Evolutionary conservation across 306 rosid genomes (phyloP).

Genomic region (Rosa lucieae): DNA sequence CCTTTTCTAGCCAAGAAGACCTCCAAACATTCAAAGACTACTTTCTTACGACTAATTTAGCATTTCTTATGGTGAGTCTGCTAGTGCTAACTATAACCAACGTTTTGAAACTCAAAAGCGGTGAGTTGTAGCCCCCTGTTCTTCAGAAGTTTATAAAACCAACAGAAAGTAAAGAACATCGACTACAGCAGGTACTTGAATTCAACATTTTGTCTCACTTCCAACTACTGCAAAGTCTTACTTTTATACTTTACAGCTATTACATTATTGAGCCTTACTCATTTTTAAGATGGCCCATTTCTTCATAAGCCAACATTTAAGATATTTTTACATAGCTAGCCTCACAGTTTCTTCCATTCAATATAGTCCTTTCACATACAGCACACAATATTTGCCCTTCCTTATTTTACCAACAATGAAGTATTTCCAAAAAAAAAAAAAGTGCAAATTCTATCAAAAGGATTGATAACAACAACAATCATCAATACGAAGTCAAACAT

Average conservation of each 20-base stretch:
- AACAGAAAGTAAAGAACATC: neutral
- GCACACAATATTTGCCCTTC: neutral
- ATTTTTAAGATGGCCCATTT: neutral
- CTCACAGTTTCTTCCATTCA: neutral
- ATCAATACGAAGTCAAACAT: neutral
- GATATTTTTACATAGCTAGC: neutral
- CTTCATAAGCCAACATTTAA: neutral
- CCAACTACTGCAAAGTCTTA: neutral
- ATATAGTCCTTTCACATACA: neutral
- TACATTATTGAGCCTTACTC: neutral
- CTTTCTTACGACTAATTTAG: neutral
- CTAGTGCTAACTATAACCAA: neutral
- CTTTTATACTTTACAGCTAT: neutral
- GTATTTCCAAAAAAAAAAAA: neutral
- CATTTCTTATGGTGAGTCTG: neutral
- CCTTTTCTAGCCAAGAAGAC: neutral
- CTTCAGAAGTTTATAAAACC: neutral
- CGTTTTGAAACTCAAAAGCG: neutral
- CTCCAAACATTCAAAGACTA: neutral
- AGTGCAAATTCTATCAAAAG: neutral
- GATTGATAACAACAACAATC: neutral
- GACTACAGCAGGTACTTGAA: neutral
- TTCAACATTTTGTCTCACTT: neutral
- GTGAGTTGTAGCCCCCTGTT: neutral
- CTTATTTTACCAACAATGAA: neutral